These are phyloP conservation scores for Cornus controversa DNA, from an alignment of 148 eudicot genomes.

Conservation along the genomic window DNA sequence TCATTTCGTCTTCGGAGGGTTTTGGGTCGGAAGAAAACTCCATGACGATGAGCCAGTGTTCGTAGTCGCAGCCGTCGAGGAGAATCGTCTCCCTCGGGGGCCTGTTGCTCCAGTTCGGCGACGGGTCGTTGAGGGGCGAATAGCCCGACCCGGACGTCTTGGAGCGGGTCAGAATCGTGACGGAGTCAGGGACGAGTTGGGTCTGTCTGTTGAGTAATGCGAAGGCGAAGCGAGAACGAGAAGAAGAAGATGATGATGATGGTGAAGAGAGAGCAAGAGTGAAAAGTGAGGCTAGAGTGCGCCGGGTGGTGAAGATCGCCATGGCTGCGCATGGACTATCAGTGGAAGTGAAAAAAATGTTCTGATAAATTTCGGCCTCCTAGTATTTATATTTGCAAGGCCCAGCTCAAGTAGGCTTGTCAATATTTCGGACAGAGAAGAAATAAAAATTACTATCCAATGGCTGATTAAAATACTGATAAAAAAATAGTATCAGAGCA, in stretches of 20 bases:
- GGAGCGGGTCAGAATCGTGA: slow-evolving; percentile 32
- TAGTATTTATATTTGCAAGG: too few species aligned
- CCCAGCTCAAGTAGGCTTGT: too few species aligned
- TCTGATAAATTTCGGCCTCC: too few species aligned
- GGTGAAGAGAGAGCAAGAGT: slow-evolving; percentile 30
- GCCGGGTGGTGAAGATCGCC: slow-evolving; percentile 61
- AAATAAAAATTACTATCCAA: too few species aligned
- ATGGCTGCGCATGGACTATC: slow-evolving; percentile 13
- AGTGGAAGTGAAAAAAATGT: not conserved
- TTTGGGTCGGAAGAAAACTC: slow-evolving; percentile 61
- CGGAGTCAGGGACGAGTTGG: slow-evolving; percentile 25
- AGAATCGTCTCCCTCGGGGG: slow-evolving; percentile 85
- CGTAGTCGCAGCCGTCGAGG: slow-evolving; percentile 88
- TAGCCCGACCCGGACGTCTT: slow-evolving; percentile 67
- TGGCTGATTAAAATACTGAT: too few species aligned
- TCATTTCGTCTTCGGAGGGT: slow-evolving; percentile 64
- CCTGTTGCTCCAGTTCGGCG: slow-evolving; percentile 90
- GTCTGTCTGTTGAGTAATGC: slow-evolving; percentile 23
- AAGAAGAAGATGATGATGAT: slow-evolving; percentile 1
- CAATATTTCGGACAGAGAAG: too few species aligned
- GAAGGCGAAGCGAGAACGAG: slow-evolving; percentile 37
- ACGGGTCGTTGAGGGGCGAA: slow-evolving; percentile 80
- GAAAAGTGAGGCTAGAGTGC: slow-evolving; percentile 50
- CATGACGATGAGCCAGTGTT: slow-evolving; percentile 91
- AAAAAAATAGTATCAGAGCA: too few species aligned